Conservation (phyloP, 192 early-diverging fungal species). For the Podila clonocystis region DNA sequence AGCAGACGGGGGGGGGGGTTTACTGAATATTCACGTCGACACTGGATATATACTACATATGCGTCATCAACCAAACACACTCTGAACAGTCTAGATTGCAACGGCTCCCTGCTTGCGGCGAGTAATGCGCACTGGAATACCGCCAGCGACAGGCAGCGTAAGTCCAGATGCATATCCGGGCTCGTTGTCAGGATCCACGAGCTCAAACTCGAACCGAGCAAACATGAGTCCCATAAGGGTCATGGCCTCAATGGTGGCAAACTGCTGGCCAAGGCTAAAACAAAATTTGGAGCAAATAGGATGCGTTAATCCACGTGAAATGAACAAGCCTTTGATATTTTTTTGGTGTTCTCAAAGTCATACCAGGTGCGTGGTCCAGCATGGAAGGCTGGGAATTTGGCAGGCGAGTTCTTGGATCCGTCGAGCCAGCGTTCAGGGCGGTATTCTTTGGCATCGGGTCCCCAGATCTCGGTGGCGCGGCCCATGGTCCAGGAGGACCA, state of each 20-base stretch:
- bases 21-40: too few species aligned
- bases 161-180: constrained; percentile 2
- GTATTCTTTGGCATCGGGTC: constrained; percentile 56
- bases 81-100: background rate
- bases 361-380: constrained; percentile 60
- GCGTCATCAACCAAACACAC: too few species aligned
- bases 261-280: constrained; percentile 50
- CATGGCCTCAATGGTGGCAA: constrained; percentile 43
- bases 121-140: constrained; percentile 15
- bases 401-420: constrained; percentile 34
- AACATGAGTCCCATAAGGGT: constrained; percentile 9
- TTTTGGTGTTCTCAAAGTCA: background rate
- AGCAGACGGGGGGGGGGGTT: too few species aligned
- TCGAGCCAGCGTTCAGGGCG: constrained; percentile 60
- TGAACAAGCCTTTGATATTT: too few species aligned
- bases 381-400: constrained; percentile 65
- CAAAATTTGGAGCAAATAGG: background rate
- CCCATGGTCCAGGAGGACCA: constrained; percentile 51
- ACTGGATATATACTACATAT: too few species aligned
- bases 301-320: too few species aligned
- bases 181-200: constrained; percentile 6
- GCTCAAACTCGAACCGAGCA: constrained; percentile 25
- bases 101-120: background rate
- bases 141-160: constrained; percentile 20
- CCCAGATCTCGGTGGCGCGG: constrained; percentile 56